Evolutionary conservation across 345 rosid genomes (phyloP), one percentile per base, ranked within the genome.

Genomic region (Kernera saxatilis): DNA sequence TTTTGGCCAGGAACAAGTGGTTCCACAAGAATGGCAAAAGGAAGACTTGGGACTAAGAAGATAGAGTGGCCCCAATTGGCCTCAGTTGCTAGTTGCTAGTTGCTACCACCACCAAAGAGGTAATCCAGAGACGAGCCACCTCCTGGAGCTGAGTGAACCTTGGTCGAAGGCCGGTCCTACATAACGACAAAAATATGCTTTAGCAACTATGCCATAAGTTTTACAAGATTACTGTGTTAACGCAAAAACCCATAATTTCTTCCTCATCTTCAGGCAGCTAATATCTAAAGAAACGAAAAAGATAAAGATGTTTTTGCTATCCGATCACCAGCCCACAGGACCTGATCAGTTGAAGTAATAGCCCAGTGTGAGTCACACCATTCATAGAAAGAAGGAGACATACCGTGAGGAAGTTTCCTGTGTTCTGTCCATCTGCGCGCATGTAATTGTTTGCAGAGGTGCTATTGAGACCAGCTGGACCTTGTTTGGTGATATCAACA

Each of bases 331-430:
- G 32, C 32, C n/a, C 58, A 49, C 12, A 33, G 23, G 23, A 65
- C 49, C n/a, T n/a, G n/a, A n/a, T n/a, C n/a, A n/a, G n/a, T n/a
- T n/a, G n/a, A n/a, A n/a, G n/a, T n/a, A n/a, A n/a, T n/a, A n/a
- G n/a, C n/a, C n/a, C n/a, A 36, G 19, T 36, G 0, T 54, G 23
- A 21, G 32, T 13, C 46, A 58, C 23, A 43, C n/a, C 26, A 56
- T 43, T 26, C 4, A 21, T 15, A 21, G 26, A 41, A 17, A 53
- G 36, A 55, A 73, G 12, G 37, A 59, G 22, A 14, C 75, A 61
- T 82, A 84, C 93, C 49, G 88, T 92, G 71, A 92, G 73, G 69
- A 89, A 89, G 80, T 92, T 92, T 71, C 94, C 82, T 30, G 86
- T 57, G 72, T 92, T 92, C 79, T 78, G 98, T 32, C 93, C 92